phyloP scores from a whole-genome alignment of 2,329 filamentous ascomycete species.

The Claviceps quebecensis region DNA sequence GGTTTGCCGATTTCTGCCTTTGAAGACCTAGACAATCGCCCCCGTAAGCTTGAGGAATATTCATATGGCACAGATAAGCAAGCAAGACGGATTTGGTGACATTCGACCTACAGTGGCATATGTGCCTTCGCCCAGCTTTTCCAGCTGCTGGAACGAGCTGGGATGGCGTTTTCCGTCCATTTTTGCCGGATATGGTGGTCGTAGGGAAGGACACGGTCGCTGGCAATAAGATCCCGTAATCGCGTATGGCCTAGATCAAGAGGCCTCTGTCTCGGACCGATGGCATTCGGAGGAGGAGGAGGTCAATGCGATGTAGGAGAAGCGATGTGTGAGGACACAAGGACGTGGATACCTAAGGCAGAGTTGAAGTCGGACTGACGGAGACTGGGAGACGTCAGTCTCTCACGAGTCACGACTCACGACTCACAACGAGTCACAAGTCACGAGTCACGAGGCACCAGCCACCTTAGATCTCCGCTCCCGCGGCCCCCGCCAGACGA shows the following conservation, averaged over 20 bases:
- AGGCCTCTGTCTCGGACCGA: background rate
- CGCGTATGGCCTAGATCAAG: background rate
- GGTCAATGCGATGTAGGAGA: no score
- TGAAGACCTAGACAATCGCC: slow-evolving; percentile 61
- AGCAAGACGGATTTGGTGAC: background rate
- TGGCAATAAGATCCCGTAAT: background rate
- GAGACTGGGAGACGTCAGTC: no score
- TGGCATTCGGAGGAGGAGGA: background rate
- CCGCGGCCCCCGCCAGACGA: no score
- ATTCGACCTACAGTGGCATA: slow-evolving; percentile 66
- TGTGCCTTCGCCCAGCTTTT: slow-evolving; percentile 96
- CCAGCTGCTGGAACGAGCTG: slow-evolving; percentile 96
- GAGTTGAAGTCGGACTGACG: background rate
- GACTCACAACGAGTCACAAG: no score
- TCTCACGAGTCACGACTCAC: no score
- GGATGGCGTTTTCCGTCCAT: slow-evolving; percentile 93
- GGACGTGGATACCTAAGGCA: background rate
- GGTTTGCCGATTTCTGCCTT: slow-evolving; percentile 92
- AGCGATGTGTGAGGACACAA: background rate
- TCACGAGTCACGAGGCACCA: no score
- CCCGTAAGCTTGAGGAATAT: slow-evolving; percentile 6
- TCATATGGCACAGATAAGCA: background rate
- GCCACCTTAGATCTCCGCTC: no score
- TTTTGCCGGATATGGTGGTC: slow-evolving; percentile 10
- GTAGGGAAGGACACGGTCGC: background rate